Percentiles rank a stretch among this genome's conserved stretches.
These are phyloP conservation scores for Calocybe gambosa DNA, from an alignment of 1,284 basidiomycete genomes.

Conservation along the genomic window DNA sequence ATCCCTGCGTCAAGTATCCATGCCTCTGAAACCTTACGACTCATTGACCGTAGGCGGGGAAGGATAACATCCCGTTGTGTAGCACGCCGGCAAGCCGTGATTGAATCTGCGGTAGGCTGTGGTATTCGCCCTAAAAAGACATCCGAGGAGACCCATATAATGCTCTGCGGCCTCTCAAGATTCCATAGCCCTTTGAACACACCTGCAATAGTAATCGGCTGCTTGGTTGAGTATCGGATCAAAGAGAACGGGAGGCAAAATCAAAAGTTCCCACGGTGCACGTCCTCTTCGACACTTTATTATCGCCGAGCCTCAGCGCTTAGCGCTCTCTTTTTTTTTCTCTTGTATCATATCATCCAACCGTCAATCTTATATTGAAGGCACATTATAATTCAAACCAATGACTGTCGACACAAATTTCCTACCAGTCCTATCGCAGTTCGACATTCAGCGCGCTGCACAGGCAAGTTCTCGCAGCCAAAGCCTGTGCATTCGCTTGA, in stretches of 20 bases:
- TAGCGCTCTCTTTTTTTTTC: background rate
- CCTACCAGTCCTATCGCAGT: conserved; percentile 37
- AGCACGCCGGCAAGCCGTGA: too few relatives aligned
- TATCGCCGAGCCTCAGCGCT: background rate
- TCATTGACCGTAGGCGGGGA: too few relatives aligned
- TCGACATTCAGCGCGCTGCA: conserved; percentile 42
- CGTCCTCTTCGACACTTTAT: background rate
- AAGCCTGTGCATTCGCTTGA: conserved; percentile 2
- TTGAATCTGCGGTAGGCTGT: too few relatives aligned
- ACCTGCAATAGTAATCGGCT: too few relatives aligned
- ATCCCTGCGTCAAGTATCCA: background rate
- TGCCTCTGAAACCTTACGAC: background rate
- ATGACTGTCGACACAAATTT: conserved; percentile 28
- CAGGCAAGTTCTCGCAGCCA: conserved; percentile 30
- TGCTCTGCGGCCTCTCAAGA: too few relatives aligned
- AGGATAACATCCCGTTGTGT: too few relatives aligned
- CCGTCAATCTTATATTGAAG: background rate
- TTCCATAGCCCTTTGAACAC: too few relatives aligned
- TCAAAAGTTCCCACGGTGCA: background rate
- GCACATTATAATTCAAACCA: background rate
- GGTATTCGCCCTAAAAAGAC: too few relatives aligned
- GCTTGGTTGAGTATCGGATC: too few relatives aligned
- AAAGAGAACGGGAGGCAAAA: too few relatives aligned
- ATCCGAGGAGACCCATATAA: too few relatives aligned
- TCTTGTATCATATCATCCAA: conserved; percentile 5